Evolutionary conservation across 2,329 filamentous ascomycete genomes (phyloP), one percentile per base, ranked within the genome.

Genomic region (Penicillium sp.): DNA sequence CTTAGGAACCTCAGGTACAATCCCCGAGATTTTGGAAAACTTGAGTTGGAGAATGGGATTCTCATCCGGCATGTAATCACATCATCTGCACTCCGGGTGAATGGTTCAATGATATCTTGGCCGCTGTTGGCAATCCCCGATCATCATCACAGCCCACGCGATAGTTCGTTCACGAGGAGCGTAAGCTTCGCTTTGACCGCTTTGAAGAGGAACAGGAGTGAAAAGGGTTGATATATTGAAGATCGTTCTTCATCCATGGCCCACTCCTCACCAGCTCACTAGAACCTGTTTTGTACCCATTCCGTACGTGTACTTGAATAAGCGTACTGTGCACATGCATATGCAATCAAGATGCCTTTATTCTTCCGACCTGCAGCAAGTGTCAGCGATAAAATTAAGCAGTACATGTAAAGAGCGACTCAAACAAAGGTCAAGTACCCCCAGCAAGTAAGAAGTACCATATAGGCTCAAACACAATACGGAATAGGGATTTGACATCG

Each of bases 41-140:
- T n/a, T 28, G 9, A 18, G n/a, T 10, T 23, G 10, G 39, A 23
- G 7, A 43, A 7, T 43, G 23, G 14, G 39, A 18, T 43, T 43
- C 39, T 48, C 42, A 48, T 14, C 9, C 49, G 34, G 34, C 46
- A 42, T 51, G 44, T 28, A 14, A 61, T 61, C 56, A 59, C 60
- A 52, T 61, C 58, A 61, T 57, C 45, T 19, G 18, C 34, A 37
- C 11, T 26, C 19, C 31, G 28, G 34, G 42, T 59, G 34, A 59
- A 18, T 54, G 46, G 52, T 50, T 44, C 44, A 24, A 26, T 28
- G 34, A 45, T 52, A 39, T 29, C 43, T 59, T 51, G 48, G 48
- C 50, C 9, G 6, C 28, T 37, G 55, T 59, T 59, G 58, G 58
- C 58, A 39, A 14, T 13, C 29, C 39, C 29, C 7, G 52, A 55